Conservation (phyloP, 306 rosid genomes). For the Cucumis hystrix region DNA sequence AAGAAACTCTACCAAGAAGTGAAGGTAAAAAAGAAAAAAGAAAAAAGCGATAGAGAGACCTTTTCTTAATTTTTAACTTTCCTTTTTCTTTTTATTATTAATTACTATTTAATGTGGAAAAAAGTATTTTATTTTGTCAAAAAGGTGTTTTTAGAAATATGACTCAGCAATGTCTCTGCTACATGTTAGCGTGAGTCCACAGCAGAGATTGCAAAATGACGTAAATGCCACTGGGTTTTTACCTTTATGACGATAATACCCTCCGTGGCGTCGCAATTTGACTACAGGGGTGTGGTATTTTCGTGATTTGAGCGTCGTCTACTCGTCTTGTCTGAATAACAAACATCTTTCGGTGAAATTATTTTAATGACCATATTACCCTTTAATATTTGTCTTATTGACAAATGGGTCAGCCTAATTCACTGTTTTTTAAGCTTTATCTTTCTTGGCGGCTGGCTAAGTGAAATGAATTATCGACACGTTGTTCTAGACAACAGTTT, state of each 20-base stretch:
- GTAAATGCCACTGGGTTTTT: not conserved
- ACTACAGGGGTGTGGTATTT: not conserved
- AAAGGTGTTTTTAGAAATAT: constrained; percentile 1
- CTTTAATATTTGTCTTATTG: constrained; percentile 2
- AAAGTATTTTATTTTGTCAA: not conserved
- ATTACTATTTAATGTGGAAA: not conserved
- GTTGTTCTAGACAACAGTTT: not conserved
- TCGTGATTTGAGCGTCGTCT: not conserved
- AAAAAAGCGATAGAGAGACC: too few relatives aligned
- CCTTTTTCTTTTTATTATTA: not conserved
- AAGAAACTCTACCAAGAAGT: constrained; percentile 90
- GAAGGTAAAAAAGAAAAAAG: constrained; percentile 38
- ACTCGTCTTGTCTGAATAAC: not conserved
- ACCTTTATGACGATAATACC: constrained; percentile 2
- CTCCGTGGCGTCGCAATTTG: not conserved
- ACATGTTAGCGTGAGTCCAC: constrained; percentile 9
- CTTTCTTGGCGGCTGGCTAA: constrained; percentile 2
- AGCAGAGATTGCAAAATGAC: not conserved
- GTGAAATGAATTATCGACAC: not conserved
- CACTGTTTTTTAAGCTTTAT: not conserved
- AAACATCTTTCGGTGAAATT: not conserved
- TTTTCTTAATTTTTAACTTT: not conserved
- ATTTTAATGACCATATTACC: not conserved
- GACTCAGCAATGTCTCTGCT: constrained; percentile 1
- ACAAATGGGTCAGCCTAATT: not conserved